Evolutionary conservation across 139 green algal species (phyloP), one percentile per base, ranked within the genome.

Genomic region (Chlorella sorokiniana): DNA sequence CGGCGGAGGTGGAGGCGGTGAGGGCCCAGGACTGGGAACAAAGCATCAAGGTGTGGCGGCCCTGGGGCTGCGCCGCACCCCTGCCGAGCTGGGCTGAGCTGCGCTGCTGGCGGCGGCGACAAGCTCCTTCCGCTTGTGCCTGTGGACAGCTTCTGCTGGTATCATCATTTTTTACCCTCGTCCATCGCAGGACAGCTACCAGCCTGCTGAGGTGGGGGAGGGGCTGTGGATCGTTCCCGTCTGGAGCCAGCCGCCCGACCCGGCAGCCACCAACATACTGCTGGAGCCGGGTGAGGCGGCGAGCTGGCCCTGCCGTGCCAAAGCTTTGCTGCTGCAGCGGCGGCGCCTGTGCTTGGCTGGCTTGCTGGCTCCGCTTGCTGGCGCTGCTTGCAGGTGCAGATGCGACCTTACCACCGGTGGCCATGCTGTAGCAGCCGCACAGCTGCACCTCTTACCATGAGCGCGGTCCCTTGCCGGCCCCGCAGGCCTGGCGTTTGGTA

Each of bases 401-500:
- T n/a, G n/a, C n/a, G n/a, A n/a, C n/a, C n/a, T n/a, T n/a, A n/a
- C n/a, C n/a, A n/a, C n/a, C n/a, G n/a, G n/a, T n/a, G n/a, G n/a
- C n/a, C n/a, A n/a, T n/a, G n/a, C n/a, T n/a, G n/a, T n/a, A n/a
- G n/a, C n/a, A n/a, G n/a, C n/a, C n/a, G n/a, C n/a, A n/a, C n/a
- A n/a, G n/a, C n/a, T n/a, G n/a, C n/a, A n/a, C n/a, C n/a, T n/a
- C n/a, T n/a, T n/a, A n/a, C n/a, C n/a, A n/a, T n/a, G n/a, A n/a
- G n/a, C n/a, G n/a, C n/a, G 52, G 52, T 4, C 6, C 52, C 51
- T 64, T 68, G 1, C 44, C 31, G 23, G 92, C 16, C 88, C 1
- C 92, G 94, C 95, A 23, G 95, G 95, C 0, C 81, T 98, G 38
- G 94, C 95, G 0, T 98, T 98, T 77, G 95, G 95, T 48, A 98